Evolutionary conservation across 257 asterid species (phyloP).

Genomic region (Capsicum baccatum): DNA sequence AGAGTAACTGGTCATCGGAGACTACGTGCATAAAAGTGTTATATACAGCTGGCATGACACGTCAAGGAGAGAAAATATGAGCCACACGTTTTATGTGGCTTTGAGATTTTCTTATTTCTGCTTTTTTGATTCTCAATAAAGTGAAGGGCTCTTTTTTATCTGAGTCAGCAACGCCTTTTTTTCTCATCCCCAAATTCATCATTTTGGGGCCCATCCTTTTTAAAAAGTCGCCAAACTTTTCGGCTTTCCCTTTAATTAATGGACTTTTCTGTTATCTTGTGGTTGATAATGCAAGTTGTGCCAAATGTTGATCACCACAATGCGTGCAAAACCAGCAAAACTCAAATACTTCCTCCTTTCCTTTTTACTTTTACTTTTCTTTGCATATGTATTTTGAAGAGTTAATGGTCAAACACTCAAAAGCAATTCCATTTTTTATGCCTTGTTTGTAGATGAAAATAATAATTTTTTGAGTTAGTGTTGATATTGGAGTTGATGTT

Average conservation of each 20-base stretch:
- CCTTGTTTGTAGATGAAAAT: too few species aligned
- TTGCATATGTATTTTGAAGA: too few species aligned
- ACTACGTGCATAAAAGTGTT: not conserved
- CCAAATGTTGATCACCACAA: not conserved
- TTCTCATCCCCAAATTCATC: slow-evolving; percentile 27
- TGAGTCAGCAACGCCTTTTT: slow-evolving; percentile 51
- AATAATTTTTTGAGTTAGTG: too few species aligned
- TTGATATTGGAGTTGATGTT: too few species aligned
- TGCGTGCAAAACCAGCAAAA: not conserved
- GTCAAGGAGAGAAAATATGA: slow-evolving; percentile 51
- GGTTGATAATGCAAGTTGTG: not conserved
- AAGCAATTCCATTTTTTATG: too few species aligned
- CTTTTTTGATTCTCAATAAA: slow-evolving; percentile 44
- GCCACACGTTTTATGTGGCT: slow-evolving; percentile 89
- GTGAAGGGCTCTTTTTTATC: slow-evolving; percentile 50
- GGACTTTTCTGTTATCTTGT: not conserved
- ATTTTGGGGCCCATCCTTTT: slow-evolving; percentile 34
- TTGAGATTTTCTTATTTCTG: slow-evolving; percentile 27
- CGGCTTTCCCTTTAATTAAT: not conserved
- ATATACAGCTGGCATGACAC: slow-evolving; percentile 44
- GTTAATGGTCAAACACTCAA: too few species aligned
- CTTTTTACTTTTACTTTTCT: not conserved
- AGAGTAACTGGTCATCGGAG: not conserved
- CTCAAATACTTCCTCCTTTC: not conserved
- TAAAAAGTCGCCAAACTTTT: slow-evolving; percentile 52